phyloP scores from a whole-genome alignment of 1,139 yeast species.

The Zygoascus sp. region DNA sequence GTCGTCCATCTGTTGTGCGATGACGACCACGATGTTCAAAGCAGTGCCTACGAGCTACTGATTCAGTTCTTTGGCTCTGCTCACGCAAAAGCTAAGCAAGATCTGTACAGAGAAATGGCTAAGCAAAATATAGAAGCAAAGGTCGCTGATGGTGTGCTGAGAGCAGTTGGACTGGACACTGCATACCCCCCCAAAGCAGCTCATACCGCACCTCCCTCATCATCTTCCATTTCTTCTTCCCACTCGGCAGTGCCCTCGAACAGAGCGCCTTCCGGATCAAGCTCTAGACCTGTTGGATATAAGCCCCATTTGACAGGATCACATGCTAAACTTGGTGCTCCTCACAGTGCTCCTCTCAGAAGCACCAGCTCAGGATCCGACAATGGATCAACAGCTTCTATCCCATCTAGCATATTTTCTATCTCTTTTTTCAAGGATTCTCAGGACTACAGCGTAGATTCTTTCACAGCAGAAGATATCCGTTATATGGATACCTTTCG shows the following conservation, averaged over 20 bases:
- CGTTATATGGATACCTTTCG: conserved; percentile 36
- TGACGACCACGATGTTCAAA: conserved; percentile 33
- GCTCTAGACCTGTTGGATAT: not conserved
- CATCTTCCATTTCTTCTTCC: too few species aligned
- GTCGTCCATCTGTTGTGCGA: conserved; percentile 41
- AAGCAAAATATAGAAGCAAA: conserved; percentile 13
- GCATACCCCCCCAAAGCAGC: conserved; percentile 10
- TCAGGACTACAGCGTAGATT: conserved; percentile 33
- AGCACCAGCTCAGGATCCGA: not conserved
- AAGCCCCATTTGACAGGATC: not conserved
- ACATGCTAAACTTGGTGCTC: not conserved
- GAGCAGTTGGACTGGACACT: conserved; percentile 18
- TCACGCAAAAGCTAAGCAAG: conserved; percentile 42
- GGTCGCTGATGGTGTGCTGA: conserved; percentile 15
- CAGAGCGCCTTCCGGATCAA: not conserved
- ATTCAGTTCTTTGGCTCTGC: conserved; percentile 42
- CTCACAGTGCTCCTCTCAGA: conserved; percentile 4
- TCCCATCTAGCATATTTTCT: conserved; percentile 14
- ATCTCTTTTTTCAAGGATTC: conserved; percentile 24
- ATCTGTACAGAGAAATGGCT: conserved; percentile 46
- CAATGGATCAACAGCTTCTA: not conserved
- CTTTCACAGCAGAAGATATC: conserved; percentile 28
- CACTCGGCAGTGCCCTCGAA: not conserved
- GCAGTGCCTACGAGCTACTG: conserved; percentile 37
- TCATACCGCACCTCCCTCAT: not conserved